phyloP scores from a whole-genome alignment of 495 filamentous ascomycete species.

The Aspergillus nidulans region DNA sequence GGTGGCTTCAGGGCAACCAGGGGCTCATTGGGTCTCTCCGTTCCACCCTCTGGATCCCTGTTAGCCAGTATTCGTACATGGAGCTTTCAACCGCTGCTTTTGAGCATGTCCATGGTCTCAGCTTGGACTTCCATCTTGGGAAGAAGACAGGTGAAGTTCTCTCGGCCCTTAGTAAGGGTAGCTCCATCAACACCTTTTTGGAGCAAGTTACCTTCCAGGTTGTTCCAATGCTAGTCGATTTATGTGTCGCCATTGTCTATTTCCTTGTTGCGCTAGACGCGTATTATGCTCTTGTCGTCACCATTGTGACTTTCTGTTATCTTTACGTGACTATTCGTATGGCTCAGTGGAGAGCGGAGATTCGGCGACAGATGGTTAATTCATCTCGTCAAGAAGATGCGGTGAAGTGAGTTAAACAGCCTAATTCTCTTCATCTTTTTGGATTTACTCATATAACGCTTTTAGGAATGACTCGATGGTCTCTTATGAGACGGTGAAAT shows the following conservation, averaged over 20 bases:
- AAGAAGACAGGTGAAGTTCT: conserved; percentile 97
- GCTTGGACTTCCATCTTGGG: conserved; percentile 91
- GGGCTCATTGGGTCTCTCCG: conserved; percentile 80
- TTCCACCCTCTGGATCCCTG: conserved; percentile 86
- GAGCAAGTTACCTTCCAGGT: conserved; percentile 95
- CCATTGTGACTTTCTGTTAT: conserved; percentile 91
- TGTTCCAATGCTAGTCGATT: conserved; percentile 88
- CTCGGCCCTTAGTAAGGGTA: conserved; percentile 91
- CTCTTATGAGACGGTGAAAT: conserved; percentile 98
- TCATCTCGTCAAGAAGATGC: conserved; percentile 91
- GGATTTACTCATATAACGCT: conserved; percentile 36
- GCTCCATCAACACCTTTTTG: conserved; percentile 92
- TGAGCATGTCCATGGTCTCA: conserved; percentile 92
- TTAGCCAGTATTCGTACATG: conserved; percentile 93
- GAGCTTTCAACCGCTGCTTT: conserved; percentile 92
- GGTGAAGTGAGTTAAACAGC: conserved; percentile 56
- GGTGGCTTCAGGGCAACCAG: conserved; percentile 82
- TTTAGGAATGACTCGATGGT: conserved; percentile 88
- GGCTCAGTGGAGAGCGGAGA: conserved; percentile 88
- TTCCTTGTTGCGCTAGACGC: conserved; percentile 78
- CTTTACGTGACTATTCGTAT: conserved; percentile 93
- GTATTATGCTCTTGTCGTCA: conserved; percentile 88
- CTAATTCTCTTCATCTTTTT: conserved; percentile 9
- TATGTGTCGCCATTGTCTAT: conserved; percentile 80
- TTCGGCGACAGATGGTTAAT: conserved; percentile 89